Conservation (phyloP, 1,139 yeast genomes). For the Nakaseomyces kungkrabaensis region DNA sequence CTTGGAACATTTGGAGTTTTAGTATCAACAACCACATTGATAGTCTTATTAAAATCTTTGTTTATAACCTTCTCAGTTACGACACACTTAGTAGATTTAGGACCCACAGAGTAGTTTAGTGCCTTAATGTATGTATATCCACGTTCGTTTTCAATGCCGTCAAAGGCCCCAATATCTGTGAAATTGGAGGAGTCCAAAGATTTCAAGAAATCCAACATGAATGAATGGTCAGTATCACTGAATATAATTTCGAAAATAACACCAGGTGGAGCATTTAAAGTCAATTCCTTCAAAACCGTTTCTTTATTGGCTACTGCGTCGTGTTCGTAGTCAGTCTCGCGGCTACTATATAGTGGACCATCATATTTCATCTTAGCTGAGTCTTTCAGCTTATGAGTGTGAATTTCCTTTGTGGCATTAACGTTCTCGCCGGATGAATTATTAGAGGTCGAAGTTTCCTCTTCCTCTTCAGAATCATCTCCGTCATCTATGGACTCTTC, state of each 20-base stretch:
- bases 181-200: conserved; percentile 66
- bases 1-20: conserved; percentile 91
- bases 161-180: conserved; percentile 39
- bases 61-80: conserved; percentile 55
- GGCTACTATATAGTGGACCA: conserved; percentile 41
- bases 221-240: conserved; percentile 52
- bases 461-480: neutral
- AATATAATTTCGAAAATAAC: conserved; percentile 58
- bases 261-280: conserved; percentile 70
- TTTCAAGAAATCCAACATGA: conserved; percentile 43
- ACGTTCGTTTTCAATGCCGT: conserved; percentile 38
- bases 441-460: neutral
- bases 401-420: neutral
- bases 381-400: conserved; percentile 22
- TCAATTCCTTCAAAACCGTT: conserved; percentile 40
- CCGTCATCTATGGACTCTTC: neutral
- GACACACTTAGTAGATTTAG: conserved; percentile 80
- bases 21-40: conserved; percentile 56
- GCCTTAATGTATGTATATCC: conserved; percentile 71
- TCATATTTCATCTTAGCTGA: conserved; percentile 17
- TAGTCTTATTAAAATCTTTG: conserved; percentile 46
- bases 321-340: conserved; percentile 36
- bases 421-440: neutral
- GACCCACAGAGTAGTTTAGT: conserved; percentile 77
- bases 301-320: conserved; percentile 53